Evolutionary conservation across 2,329 filamentous ascomycete genomes (phyloP).

Genomic region (Botrytis aclada): DNA sequence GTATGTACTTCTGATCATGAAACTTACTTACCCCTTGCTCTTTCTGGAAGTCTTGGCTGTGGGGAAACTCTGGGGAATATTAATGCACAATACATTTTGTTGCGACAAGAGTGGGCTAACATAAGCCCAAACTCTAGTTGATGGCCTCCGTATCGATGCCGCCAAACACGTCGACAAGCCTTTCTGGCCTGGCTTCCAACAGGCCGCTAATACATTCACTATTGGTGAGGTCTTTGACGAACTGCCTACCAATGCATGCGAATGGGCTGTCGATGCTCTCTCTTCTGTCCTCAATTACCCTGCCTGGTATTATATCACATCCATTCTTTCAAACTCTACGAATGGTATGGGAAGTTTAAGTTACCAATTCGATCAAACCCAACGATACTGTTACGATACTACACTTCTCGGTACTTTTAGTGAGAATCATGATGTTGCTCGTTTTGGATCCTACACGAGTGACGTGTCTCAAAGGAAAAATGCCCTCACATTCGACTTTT

Average conservation of each 20-base stretch:
- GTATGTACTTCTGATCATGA: slow-evolving; percentile 38
- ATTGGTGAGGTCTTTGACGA: slow-evolving; percentile 59
- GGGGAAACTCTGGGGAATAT: slow-evolving; percentile 1
- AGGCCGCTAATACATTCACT: slow-evolving; percentile 54
- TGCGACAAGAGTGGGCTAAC: background rate
- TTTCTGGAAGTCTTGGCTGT: slow-evolving; percentile 2
- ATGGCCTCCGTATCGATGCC: slow-evolving; percentile 50
- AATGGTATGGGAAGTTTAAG: slow-evolving; percentile 30
- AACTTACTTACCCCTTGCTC: slow-evolving; percentile 46
- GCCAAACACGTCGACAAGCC: slow-evolving; percentile 45
- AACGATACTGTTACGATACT: slow-evolving; percentile 38
- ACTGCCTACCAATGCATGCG: slow-evolving; percentile 45
- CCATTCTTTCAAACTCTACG: slow-evolving; percentile 37
- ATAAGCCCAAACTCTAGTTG: slow-evolving; percentile 31
- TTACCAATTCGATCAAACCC: slow-evolving; percentile 34
- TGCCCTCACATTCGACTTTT: slow-evolving; percentile 46
- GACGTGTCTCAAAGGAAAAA: slow-evolving; percentile 42
- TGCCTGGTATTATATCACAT: slow-evolving; percentile 41
- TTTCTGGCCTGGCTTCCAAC: slow-evolving; percentile 54
- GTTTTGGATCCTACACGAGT: slow-evolving; percentile 37
- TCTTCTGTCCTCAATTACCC: slow-evolving; percentile 31
- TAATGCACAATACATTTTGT: slow-evolving; percentile 48
- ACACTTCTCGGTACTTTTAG: slow-evolving; percentile 41
- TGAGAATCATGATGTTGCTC: slow-evolving; percentile 44
- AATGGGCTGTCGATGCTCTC: slow-evolving; percentile 20